These are phyloP conservation scores for Pelagomonas calceolata DNA, from an alignment of 108 stramenopile genomes.

Conservation along the genomic window DNA sequence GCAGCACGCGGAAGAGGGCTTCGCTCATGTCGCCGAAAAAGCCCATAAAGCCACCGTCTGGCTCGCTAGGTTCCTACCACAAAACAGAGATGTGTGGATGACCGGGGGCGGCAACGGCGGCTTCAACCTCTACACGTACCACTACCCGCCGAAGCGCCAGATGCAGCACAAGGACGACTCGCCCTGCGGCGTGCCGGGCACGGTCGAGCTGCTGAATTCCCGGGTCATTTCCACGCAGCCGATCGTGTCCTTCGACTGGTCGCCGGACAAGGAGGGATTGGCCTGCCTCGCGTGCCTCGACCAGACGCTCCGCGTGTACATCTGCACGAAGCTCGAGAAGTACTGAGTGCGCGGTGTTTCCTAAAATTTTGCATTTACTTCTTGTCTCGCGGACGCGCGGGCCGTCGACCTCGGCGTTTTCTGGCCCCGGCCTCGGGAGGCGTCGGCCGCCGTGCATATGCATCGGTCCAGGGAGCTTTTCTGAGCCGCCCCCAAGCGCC, in stretches of 20 bases:
- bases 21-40: constrained; percentile 50
- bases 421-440: no score
- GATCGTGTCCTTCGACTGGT: constrained; percentile 74
- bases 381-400: no score
- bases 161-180: constrained; percentile 52
- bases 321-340: constrained; percentile 57
- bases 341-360: constrained; percentile 16
- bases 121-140: constrained; percentile 70
- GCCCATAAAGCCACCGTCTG: constrained; percentile 69
- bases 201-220: constrained; percentile 61
- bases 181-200: constrained; percentile 58
- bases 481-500: no score
- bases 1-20: constrained; percentile 55
- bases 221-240: constrained; percentile 71
- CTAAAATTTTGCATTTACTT: no score
- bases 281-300: constrained; percentile 58
- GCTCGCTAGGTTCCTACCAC: constrained; percentile 62
- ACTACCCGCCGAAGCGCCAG: constrained; percentile 48
- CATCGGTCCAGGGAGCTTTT: no score
- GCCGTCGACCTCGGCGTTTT: no score
- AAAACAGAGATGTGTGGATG: constrained; percentile 70
- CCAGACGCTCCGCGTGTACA: constrained; percentile 58
- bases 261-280: constrained; percentile 67
- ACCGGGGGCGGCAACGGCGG: constrained; percentile 77
- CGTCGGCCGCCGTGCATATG: no score